These are phyloP conservation scores for Blechomonas ayalai DNA, from an alignment of 208 protist species.

Conservation along the genomic window DNA sequence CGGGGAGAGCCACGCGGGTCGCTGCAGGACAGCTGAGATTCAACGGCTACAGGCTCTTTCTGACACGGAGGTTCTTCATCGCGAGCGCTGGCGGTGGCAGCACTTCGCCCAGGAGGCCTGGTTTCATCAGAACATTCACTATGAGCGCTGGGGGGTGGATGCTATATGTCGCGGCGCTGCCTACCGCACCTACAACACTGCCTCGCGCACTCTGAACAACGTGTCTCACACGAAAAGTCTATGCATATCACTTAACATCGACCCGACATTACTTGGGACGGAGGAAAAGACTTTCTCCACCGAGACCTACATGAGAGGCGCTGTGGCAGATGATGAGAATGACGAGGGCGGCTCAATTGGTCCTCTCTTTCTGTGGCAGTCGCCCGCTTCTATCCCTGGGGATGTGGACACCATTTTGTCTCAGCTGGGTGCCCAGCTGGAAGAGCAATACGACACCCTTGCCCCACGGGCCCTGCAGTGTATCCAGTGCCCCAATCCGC, in stretches of 20 bases:
- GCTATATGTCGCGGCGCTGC: conserved; percentile 33
- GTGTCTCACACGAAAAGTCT: conserved; percentile 55
- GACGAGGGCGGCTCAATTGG: conserved; percentile 6
- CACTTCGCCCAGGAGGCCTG: conserved; percentile 46
- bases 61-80: conserved; percentile 46
- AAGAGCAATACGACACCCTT: conserved; percentile 64
- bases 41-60: conserved; percentile 12
- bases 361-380: conserved; percentile 70
- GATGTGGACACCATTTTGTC: conserved; percentile 38
- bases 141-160: conserved; percentile 57
- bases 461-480: conserved; percentile 50
- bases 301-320: too few relatives aligned
- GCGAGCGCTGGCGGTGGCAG: conserved; percentile 46
- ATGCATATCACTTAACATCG: conserved; percentile 63
- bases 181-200: conserved; percentile 57
- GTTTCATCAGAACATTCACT: conserved; percentile 45
- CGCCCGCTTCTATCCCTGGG: conserved; percentile 49
- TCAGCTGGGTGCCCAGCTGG: conserved; percentile 49
- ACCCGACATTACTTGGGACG: conserved; percentile 34
- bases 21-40: too few relatives aligned
- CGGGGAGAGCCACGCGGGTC: too few relatives aligned
- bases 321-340: conserved; percentile 12
- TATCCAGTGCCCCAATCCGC: conserved; percentile 41
- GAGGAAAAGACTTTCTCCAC: too few relatives aligned
- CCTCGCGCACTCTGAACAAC: conserved; percentile 33